Evolutionary conservation across 176 grass and related monocot genomes (phyloP).

Genomic region (Oryza meridionalis): DNA sequence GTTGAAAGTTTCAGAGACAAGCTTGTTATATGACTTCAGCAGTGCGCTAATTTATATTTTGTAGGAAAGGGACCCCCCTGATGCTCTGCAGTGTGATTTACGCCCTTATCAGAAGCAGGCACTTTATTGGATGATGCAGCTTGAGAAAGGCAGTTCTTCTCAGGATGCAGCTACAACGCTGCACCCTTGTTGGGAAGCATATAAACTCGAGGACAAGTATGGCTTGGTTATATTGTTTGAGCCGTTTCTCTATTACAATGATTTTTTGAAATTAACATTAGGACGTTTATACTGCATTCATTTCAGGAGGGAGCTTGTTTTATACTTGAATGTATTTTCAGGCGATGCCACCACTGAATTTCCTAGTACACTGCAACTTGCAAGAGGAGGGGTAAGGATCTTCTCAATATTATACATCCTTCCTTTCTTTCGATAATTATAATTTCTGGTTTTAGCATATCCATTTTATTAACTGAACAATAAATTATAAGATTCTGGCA

Average conservation of each 20-base stretch:
- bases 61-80: conserved; percentile 75
- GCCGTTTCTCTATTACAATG: conserved; percentile 17
- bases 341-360: conserved; percentile 81
- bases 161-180: conserved; percentile 79
- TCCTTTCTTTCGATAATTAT: conserved; percentile 13
- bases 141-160: conserved; percentile 75
- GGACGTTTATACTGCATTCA: conserved; percentile 28
- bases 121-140: conserved; percentile 91
- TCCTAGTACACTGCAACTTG: conserved; percentile 88
- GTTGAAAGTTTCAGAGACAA: conserved; percentile 11
- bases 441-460: conserved; percentile 6
- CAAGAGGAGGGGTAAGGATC: conserved; percentile 88
- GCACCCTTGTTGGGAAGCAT: conserved; percentile 97
- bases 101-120: conserved; percentile 96
- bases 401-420: conserved; percentile 36
- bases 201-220: conserved; percentile 82
- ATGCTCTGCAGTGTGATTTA: conserved; percentile 73
- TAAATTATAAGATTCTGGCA: conserved; percentile 88
- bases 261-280: conserved; percentile 14
- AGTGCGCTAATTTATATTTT: conserved; percentile 25
- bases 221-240: conserved; percentile 24
- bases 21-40: conserved; percentile 22
- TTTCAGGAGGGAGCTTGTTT: conserved; percentile 75
- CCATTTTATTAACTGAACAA: conserved; percentile 29
- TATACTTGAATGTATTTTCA: conserved; percentile 93